Base-by-base conservation (phyloP, 306 rosid genomes). In the Vicia villosa region DNA sequence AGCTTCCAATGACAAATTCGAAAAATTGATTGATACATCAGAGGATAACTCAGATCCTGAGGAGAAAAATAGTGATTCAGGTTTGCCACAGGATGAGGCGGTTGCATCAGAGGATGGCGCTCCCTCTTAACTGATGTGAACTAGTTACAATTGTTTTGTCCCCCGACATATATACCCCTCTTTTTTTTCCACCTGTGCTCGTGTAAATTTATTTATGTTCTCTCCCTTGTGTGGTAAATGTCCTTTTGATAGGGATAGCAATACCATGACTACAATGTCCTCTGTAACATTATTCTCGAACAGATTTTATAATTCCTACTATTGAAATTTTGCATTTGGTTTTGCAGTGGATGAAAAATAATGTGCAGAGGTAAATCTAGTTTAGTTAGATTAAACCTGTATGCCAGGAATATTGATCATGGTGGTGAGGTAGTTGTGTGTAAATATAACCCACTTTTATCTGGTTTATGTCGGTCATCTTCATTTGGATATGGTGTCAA, bases 51-150 rank as follows among this genome's bases (percentile, higher is more conserved):
- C 88, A 17, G 74, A 75, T 70, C 36, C 80, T 15, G 83, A 73
- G 73, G 88, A 77, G 57, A 80, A 80, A 63, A 87, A 37, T 58
- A 36, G 82, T 21, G 87, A 85, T 74, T 74, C 85, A 12, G 75
- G 12, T 76, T 64, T 70, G 79, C 79, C 73, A 43, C 86, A 70
- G 59, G 85, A 80, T 55, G 87, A 82, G 74, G 70, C 78, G 43
- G 82, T 52, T 59, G 83, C 82, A 57, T 69, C 74, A n/a, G 80
- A 72, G 15, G 78, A 50, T 52, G 86, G 56, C 64, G 79, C 73
- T 49, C 63, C 77, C 19, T 65, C 86, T 50, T 62, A 67, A 75
- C 43, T 63, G 34, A 70, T 57, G 19, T 76, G 37, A 67, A 65
- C 41, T 67, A 71, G 74, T 52, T 60, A 66, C 43, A 34, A 46